A percentile compares a stretch with the other conserved stretches of the same genome.
These are phyloP conservation scores for Wickerhamomyces subpelliculosus DNA, from an alignment of 805 yeast genomes.

Conservation along the genomic window DNA sequence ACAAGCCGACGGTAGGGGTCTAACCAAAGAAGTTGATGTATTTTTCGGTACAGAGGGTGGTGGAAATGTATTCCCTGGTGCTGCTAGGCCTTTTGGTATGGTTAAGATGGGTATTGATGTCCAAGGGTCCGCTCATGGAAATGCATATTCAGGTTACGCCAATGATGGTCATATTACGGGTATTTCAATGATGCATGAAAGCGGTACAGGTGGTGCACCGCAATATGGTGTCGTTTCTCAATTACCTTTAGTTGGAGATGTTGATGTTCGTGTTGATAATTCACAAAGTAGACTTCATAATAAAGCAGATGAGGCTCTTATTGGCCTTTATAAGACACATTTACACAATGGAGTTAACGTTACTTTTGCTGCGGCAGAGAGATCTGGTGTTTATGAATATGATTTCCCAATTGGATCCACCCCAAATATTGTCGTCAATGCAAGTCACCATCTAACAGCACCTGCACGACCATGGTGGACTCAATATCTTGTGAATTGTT, in stretches of 20 bases:
- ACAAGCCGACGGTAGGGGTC: not conserved
- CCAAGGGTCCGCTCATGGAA: slow-evolving; percentile 16
- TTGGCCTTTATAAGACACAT: slow-evolving; percentile 23
- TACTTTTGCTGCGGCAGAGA: slow-evolving; percentile 23
- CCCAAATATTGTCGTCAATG: slow-evolving; percentile 22
- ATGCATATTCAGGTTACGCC: slow-evolving; percentile 29
- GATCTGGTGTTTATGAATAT: slow-evolving; percentile 24
- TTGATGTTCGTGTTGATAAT: slow-evolving; percentile 2
- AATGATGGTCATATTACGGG: slow-evolving; percentile 26
- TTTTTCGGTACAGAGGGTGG: slow-evolving; percentile 29
- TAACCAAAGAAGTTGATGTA: slow-evolving; percentile 21
- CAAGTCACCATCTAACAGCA: slow-evolving; percentile 24
- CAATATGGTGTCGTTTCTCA: slow-evolving; percentile 29
- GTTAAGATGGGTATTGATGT: slow-evolving; percentile 30
- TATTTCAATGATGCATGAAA: slow-evolving; percentile 31
- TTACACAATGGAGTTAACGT: slow-evolving; percentile 18
- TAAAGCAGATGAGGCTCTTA: slow-evolving; percentile 16
- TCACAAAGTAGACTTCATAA: slow-evolving; percentile 1
- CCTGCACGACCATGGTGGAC: slow-evolving; percentile 27
- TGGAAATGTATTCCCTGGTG: slow-evolving; percentile 31
- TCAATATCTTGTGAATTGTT: slow-evolving; percentile 24
- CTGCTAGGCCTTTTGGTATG: slow-evolving; percentile 31
- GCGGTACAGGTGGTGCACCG: slow-evolving; percentile 35
- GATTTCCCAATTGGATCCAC: slow-evolving; percentile 11
- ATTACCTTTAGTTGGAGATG: slow-evolving; percentile 19